Conservation (phyloP, 1,139 yeast genomes). For the Debaryomyces singareniensis region DNA sequence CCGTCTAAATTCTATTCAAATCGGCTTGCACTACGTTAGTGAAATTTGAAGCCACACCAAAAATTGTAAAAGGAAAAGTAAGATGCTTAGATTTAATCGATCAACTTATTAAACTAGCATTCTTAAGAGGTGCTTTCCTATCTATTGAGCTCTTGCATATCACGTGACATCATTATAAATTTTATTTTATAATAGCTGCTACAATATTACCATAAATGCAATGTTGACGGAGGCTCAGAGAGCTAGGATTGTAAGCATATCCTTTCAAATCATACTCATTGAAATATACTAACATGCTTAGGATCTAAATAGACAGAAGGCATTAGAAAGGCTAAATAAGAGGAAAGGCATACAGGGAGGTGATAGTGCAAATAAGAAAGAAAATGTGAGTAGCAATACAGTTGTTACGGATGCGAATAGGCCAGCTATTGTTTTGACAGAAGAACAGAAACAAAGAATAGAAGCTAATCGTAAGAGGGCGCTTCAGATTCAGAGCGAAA, state of each 20-base stretch:
- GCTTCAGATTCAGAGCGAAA: conserved; percentile 41
- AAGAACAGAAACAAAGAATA: conserved; percentile 46
- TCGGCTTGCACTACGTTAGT: too few species aligned
- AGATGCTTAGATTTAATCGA: too few species aligned
- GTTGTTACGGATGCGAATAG: conserved; percentile 8
- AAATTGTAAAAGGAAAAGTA: too few species aligned
- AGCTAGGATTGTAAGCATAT: conserved; percentile 19
- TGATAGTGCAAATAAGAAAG: conserved; percentile 2
- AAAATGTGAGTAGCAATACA: conserved; percentile 3
- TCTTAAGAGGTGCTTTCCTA: too few species aligned
- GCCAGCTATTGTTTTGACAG: conserved; percentile 32
- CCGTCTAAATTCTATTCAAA: too few species aligned
- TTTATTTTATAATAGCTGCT: too few species aligned
- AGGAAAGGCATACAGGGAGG: conserved; percentile 15
- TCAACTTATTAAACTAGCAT: too few species aligned
- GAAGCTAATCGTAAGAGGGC: conserved; percentile 59
- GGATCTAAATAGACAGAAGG: conserved; percentile 56
- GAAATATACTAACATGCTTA: conserved; percentile 15
- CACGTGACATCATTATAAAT: too few species aligned
- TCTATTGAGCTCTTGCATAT: too few species aligned
- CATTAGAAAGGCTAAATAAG: conserved; percentile 49
- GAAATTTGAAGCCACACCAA: too few species aligned
- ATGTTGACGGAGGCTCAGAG: conserved; percentile 20
- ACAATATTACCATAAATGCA: conserved; percentile 17
- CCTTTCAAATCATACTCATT: background rate